A percentile compares a stretch with the other conserved stretches of the same genome.
phyloP scores from a whole-genome alignment of 805 yeast species.

The Wickerhamomyces hampshirensis region DNA sequence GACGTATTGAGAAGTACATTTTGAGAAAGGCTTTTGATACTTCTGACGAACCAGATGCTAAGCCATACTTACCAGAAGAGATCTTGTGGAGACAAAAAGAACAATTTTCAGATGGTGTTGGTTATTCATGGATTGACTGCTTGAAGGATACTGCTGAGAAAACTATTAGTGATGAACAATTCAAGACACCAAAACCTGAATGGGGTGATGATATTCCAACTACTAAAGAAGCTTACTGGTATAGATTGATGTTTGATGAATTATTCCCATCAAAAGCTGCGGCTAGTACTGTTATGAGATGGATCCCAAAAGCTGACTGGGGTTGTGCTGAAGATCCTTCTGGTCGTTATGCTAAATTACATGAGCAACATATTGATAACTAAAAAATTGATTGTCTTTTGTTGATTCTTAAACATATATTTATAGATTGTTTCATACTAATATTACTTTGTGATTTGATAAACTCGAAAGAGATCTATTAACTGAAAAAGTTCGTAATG shows the following conservation, averaged over 20 bases:
- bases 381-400: slow-evolving; percentile 2
- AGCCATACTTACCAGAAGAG: slow-evolving; percentile 93
- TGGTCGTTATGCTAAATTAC: slow-evolving; percentile 93
- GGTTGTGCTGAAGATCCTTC: slow-evolving; percentile 99
- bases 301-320: slow-evolving; percentile 99
- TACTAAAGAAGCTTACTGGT: slow-evolving; percentile 99
- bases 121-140: slow-evolving; percentile 98
- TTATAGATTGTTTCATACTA: neutral
- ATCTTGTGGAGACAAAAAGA: slow-evolving; percentile 99
- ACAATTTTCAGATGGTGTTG: slow-evolving; percentile 99
- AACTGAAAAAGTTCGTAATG: too few species aligned
- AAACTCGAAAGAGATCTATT: too few species aligned
- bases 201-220: slow-evolving; percentile 96
- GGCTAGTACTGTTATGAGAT: slow-evolving; percentile 95
- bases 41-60: slow-evolving; percentile 65
- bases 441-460: too few species aligned
- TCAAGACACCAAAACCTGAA: slow-evolving; percentile 85
- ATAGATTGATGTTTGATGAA: slow-evolving; percentile 94
- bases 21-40: slow-evolving; percentile 98
- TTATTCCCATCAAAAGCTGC: slow-evolving; percentile 89
- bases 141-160: slow-evolving; percentile 93
- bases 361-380: slow-evolving; percentile 57
- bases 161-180: slow-evolving; percentile 82
- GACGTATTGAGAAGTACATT: slow-evolving; percentile 89
- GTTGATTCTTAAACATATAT: neutral